phyloP scores from a whole-genome alignment of 352 stramenopile species.

The Globisporangium recalcitrans region DNA sequence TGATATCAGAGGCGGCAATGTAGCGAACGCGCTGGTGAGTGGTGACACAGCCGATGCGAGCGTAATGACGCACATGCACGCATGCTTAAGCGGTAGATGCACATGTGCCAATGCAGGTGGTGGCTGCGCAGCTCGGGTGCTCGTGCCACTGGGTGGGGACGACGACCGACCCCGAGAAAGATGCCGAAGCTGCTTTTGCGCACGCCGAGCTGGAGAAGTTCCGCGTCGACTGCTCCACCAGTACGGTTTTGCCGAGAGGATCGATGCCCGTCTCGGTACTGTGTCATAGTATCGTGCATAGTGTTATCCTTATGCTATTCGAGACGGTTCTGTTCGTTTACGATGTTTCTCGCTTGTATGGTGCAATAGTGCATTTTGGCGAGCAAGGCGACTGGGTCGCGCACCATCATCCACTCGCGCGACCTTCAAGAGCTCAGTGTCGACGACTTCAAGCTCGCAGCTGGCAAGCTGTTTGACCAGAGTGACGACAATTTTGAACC shows the following conservation, averaged over 20 bases:
- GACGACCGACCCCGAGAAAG: constrained; percentile 41
- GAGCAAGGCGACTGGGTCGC: constrained; percentile 53
- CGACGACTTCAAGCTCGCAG: constrained; percentile 32
- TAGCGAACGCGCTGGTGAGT: constrained; percentile 51
- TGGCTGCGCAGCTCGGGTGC: constrained; percentile 54
- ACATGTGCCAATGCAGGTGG: constrained; percentile 24
- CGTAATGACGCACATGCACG: too few species aligned
- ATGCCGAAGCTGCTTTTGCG: constrained; percentile 55
- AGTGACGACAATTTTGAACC: not conserved
- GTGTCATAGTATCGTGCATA: too few species aligned
- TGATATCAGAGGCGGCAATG: constrained; percentile 50
- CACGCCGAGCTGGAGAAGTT: constrained; percentile 35
- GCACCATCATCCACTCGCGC: constrained; percentile 68
- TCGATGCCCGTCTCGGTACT: constrained; percentile 62
- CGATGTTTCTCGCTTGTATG: too few species aligned
- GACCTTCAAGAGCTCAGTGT: constrained; percentile 49
- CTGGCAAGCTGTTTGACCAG: constrained; percentile 18
- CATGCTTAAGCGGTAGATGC: too few species aligned
- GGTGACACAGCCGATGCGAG: not conserved
- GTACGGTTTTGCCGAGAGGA: constrained; percentile 32
- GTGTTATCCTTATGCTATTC: too few species aligned
- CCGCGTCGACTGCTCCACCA: constrained; percentile 41
- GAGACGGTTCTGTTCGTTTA: too few species aligned
- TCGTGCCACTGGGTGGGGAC: constrained; percentile 57
- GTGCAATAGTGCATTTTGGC: constrained; percentile 70